Evolutionary conservation across 768 basidiomycete species (phyloP).

Genomic region (Lactifluus piperatus): DNA sequence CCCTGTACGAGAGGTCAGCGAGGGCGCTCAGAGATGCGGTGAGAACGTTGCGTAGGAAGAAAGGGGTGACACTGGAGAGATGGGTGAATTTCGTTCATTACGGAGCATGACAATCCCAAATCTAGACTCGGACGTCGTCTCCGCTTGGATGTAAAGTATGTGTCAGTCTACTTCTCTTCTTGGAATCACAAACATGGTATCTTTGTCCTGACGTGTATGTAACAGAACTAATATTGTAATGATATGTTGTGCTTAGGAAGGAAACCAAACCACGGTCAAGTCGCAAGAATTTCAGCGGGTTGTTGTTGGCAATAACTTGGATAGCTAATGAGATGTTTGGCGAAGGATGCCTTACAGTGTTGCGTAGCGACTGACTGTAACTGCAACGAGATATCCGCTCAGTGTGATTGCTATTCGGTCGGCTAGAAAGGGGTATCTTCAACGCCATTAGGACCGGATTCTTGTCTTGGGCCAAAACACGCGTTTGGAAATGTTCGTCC

Average conservation of each 20-base stretch:
- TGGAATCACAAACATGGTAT: not conserved
- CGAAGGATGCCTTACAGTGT: not conserved
- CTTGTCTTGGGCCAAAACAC: not conserved
- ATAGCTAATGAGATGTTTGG: not conserved
- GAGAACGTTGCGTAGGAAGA: not conserved
- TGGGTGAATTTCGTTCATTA: constrained; percentile 12
- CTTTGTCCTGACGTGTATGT: not conserved
- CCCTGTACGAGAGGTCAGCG: not conserved
- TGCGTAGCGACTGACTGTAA: not conserved
- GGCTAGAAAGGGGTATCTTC: not conserved
- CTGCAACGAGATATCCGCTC: not conserved
- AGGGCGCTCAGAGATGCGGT: not conserved
- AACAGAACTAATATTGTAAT: not conserved
- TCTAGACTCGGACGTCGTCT: not conserved
- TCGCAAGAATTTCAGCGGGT: not conserved
- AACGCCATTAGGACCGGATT: not conserved
- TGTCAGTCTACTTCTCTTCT: not conserved
- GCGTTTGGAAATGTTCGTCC: not conserved
- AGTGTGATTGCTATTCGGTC: not conserved
- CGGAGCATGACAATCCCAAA: not conserved
- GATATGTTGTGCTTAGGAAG: no score
- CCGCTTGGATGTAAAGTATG: not conserved
- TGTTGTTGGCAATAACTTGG: not conserved
- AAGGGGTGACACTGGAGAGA: constrained; percentile 1
- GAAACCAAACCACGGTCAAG: not conserved